phyloP scores from a whole-genome alignment of 2,329 filamentous ascomycete species.

The Parafenestella ontariensis region DNA sequence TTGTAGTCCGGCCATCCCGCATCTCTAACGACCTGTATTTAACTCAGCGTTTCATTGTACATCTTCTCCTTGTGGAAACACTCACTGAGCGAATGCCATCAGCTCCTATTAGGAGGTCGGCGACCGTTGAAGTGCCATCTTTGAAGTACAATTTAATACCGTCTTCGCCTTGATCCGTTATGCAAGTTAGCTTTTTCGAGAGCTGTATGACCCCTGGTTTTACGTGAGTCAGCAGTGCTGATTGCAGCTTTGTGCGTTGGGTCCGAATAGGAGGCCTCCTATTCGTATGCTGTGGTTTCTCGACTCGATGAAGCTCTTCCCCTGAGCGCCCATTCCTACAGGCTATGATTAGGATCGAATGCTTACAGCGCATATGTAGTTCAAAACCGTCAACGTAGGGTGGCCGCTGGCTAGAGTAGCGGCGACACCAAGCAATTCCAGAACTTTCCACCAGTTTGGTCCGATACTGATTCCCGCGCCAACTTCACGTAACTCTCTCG shows the following conservation, averaged over 20 bases:
- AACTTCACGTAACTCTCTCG: slow-evolving; percentile 54
- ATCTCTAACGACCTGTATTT: slow-evolving; percentile 50
- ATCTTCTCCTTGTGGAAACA: slow-evolving; percentile 43
- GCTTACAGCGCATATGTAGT: slow-evolving; percentile 11
- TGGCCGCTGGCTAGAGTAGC: slow-evolving; percentile 41
- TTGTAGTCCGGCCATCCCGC: slow-evolving; percentile 53
- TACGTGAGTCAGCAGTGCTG: slow-evolving; percentile 57
- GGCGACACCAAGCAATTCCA: slow-evolving; percentile 56
- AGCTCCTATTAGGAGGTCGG: slow-evolving; percentile 60
- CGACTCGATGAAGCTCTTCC: slow-evolving; percentile 31
- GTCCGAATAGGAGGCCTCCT: slow-evolving; percentile 14
- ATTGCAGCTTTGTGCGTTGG: slow-evolving; percentile 53
- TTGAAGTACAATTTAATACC: slow-evolving; percentile 50
- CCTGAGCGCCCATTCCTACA: slow-evolving; percentile 45
- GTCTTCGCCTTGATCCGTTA: slow-evolving; percentile 48
- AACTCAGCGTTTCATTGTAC: slow-evolving; percentile 5
- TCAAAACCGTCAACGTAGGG: slow-evolving; percentile 37
- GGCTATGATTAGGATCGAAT: background rate
- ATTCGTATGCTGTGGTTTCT: slow-evolving; percentile 1
- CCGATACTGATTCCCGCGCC: slow-evolving; percentile 58
- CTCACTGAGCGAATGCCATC: slow-evolving; percentile 54
- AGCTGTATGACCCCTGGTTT: slow-evolving; percentile 54
- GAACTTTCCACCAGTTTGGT: slow-evolving; percentile 57
- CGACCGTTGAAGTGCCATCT: slow-evolving; percentile 50
- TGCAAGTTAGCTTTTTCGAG: slow-evolving; percentile 52